Percentiles rank a stretch among this genome's conserved stretches.
Conservation (phyloP, 2,329 filamentous ascomycete species). For the Pseudohalonectria lignicola region DNA sequence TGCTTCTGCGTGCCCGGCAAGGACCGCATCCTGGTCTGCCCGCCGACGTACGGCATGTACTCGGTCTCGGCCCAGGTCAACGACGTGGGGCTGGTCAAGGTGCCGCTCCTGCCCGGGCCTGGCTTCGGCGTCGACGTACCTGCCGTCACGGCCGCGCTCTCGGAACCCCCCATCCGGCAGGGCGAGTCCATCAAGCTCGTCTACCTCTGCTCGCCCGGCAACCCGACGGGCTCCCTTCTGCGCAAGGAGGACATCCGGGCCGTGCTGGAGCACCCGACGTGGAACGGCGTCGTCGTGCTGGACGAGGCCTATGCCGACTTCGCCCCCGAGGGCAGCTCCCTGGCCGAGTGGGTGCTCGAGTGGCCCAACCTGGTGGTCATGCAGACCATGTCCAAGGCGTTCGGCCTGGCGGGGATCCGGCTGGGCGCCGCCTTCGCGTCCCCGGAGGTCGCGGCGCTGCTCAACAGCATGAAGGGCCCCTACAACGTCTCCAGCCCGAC, state of each 20-base stretch:
- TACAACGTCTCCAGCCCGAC: constrained; percentile 93
- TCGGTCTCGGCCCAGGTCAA: constrained; percentile 88
- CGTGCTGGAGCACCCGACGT: constrained; percentile 75
- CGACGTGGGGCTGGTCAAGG: constrained; percentile 74
- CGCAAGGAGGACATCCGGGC: constrained; percentile 61
- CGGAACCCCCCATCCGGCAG: constrained; percentile 5
- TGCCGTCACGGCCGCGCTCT: constrained; percentile 54
- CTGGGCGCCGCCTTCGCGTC: constrained; percentile 78
- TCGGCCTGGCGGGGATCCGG: constrained; percentile 87
- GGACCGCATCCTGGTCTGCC: constrained; percentile 89
- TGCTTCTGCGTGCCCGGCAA: constrained; percentile 83
- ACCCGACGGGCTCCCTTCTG: constrained; percentile 77
- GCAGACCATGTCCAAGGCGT: constrained; percentile 98
- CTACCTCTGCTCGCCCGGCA: constrained; percentile 91
- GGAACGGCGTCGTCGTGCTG: constrained; percentile 89
- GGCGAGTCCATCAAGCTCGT: constrained; percentile 66
- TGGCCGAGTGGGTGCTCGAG: constrained; percentile 85
- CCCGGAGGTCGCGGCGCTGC: constrained; percentile 60
- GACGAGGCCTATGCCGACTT: constrained; percentile 98
- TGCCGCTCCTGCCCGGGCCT: constrained; percentile 66
- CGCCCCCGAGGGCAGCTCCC: constrained; percentile 58
- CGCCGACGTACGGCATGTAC: constrained; percentile 99
- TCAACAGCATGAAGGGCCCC: constrained; percentile 91
- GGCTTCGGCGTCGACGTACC: constrained; percentile 64
- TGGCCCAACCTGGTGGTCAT: constrained; percentile 95